Conservation (phyloP, 1,139 yeast genomes). For the Suhomyces bokatorum region DNA sequence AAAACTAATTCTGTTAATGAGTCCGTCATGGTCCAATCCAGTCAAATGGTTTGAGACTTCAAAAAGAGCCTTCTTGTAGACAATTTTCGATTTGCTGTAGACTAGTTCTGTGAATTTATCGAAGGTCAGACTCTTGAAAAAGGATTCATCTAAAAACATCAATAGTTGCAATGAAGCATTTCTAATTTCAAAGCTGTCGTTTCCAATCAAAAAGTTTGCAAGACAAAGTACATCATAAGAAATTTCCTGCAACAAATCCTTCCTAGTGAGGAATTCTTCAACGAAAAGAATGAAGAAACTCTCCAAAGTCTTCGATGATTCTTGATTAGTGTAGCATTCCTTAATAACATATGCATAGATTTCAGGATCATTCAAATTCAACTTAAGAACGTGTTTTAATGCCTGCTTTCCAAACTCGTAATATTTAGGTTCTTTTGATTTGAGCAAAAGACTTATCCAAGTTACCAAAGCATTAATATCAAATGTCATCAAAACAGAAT, state of each 20-base stretch:
- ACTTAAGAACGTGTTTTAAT: constrained; percentile 59
- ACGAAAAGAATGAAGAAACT: constrained; percentile 73
- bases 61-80: constrained; percentile 74
- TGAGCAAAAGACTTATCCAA: constrained; percentile 77
- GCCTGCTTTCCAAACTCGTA: constrained; percentile 73
- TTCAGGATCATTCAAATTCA: constrained; percentile 57
- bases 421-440: constrained; percentile 58
- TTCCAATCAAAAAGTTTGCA: constrained; percentile 70
- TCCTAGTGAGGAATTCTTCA: constrained; percentile 50
- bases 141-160: constrained; percentile 53
- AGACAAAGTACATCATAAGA: constrained; percentile 64
- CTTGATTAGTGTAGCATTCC: constrained; percentile 66
- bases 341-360: constrained; percentile 63
- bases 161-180: constrained; percentile 61
- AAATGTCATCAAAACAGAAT: constrained; percentile 57
- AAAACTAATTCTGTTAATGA: constrained; percentile 66
- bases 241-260: constrained; percentile 37
- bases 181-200: constrained; percentile 59
- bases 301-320: constrained; percentile 53
- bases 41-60: constrained; percentile 67
- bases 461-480: constrained; percentile 66
- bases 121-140: constrained; percentile 42
- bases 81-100: constrained; percentile 65
- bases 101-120: constrained; percentile 58
- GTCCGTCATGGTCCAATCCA: constrained; percentile 55